phyloP scores from a whole-genome alignment of 805 yeast species.

The Teunomyces atbi region DNA sequence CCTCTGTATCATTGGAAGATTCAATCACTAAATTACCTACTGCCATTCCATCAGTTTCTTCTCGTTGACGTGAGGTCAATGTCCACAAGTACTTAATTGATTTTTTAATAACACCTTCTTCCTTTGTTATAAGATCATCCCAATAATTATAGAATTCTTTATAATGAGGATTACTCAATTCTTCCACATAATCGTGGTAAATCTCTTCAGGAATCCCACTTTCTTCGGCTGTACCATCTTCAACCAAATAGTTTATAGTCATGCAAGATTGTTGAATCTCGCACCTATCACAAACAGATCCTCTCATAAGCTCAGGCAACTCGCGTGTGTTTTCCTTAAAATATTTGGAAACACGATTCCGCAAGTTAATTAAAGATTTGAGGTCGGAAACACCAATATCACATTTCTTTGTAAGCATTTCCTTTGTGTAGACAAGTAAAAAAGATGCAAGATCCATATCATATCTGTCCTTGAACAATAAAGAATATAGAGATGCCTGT shows the following conservation, averaged over 20 bases:
- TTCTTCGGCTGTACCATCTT: slow-evolving; percentile 53
- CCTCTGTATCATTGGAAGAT: slow-evolving; percentile 19
- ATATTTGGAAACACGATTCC: slow-evolving; percentile 67
- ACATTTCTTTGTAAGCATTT: slow-evolving; percentile 52
- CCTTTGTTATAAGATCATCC: slow-evolving; percentile 71
- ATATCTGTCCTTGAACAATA: slow-evolving; percentile 78
- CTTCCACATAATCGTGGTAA: slow-evolving; percentile 50
- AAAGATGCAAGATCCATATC: slow-evolving; percentile 63
- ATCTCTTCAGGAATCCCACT: slow-evolving; percentile 52
- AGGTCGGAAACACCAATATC: slow-evolving; percentile 56
- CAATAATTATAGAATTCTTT: slow-evolving; percentile 64
- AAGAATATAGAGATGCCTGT: slow-evolving; percentile 79
- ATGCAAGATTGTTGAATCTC: slow-evolving; percentile 57
- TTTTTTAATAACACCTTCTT: slow-evolving; percentile 57
- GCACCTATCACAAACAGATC: slow-evolving; percentile 62
- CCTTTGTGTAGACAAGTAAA: slow-evolving; percentile 71
- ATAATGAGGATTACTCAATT: slow-evolving; percentile 44
- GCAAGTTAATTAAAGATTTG: slow-evolving; percentile 62
- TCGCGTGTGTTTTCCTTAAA: slow-evolving; percentile 49
- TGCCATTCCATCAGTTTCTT: slow-evolving; percentile 56
- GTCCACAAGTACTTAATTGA: slow-evolving; percentile 70
- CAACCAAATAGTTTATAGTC: slow-evolving; percentile 59
- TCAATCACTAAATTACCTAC: slow-evolving; percentile 50
- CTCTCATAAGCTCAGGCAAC: slow-evolving; percentile 54
- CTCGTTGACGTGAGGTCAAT: slow-evolving; percentile 56